Conservation (phyloP, 1,284 basidiomycete genomes). For the Amylostereum chailletii region DNA sequence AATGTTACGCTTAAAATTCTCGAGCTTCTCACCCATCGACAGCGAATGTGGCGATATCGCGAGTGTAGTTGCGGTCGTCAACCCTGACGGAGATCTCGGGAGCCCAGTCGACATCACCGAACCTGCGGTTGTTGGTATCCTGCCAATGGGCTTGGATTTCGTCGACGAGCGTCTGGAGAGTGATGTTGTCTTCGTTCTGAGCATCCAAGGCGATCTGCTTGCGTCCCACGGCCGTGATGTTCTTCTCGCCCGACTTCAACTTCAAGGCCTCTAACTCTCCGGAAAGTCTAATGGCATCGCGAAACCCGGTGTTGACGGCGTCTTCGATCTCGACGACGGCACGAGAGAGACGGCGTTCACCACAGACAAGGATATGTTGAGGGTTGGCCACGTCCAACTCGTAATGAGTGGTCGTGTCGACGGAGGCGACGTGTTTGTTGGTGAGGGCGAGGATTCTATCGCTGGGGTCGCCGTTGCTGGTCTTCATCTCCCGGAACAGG, state of each 20-base stretch:
- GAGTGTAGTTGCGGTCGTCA: constrained; percentile 18
- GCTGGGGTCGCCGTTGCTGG: constrained; percentile 15
- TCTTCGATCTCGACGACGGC: constrained; percentile 13
- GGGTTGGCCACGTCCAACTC: constrained; percentile 16
- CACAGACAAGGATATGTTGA: constrained; percentile 19
- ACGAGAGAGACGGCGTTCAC: constrained; percentile 13
- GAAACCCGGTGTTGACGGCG: constrained; percentile 7
- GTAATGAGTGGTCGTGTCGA: constrained; percentile 20
- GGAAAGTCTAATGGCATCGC: constrained; percentile 4
- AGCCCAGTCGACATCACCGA: constrained; percentile 23
- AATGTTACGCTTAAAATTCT: constrained; percentile 16
- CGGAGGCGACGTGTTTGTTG: constrained; percentile 16
- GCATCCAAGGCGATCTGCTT: constrained; percentile 10
- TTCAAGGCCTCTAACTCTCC: constrained; percentile 7
- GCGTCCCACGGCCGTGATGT: constrained; percentile 4
- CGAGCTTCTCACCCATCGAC: constrained; percentile 13
- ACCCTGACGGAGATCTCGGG: constrained; percentile 19
- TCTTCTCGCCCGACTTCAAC: constrained; percentile 3
- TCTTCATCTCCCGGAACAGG: constrained; percentile 17
- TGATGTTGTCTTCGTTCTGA: constrained; percentile 12
- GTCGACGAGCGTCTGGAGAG: constrained; percentile 16
- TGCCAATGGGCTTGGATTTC: constrained; percentile 15
- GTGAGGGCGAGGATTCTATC: constrained; percentile 19
- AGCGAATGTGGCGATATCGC: constrained; percentile 16
- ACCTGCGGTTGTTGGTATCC: constrained; percentile 13